These are phyloP conservation scores for Aegilops tauschii DNA, from an alignment of 176 grass and related monocot species.

Conservation along the genomic window DNA sequence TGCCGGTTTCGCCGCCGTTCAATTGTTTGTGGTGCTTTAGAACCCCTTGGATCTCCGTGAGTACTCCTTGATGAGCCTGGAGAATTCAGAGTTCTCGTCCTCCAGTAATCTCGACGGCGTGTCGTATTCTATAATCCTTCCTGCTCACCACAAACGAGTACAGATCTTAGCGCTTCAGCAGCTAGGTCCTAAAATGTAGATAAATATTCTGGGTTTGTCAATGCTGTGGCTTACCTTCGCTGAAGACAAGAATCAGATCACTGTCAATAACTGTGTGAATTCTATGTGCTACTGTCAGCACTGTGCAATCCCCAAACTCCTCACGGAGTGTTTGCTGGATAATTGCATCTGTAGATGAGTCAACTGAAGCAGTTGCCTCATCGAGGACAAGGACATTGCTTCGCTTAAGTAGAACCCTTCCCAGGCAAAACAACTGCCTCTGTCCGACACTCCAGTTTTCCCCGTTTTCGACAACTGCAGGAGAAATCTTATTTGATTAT, in stretches of 20 bases:
- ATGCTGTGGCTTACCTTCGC: constrained; percentile 55
- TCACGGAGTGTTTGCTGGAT: constrained; percentile 64
- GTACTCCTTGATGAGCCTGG: constrained; percentile 90
- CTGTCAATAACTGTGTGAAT: constrained; percentile 96
- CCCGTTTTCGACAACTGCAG: constrained; percentile 86
- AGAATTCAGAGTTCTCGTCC: constrained; percentile 84
- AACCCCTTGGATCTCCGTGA: constrained; percentile 63
- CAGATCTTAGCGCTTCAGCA: neutral
- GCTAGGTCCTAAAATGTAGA: constrained; percentile 19
- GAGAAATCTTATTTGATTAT: constrained; percentile 23
- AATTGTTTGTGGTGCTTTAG: constrained; percentile 5
- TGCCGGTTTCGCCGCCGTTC: neutral
- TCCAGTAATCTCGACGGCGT: constrained; percentile 74
- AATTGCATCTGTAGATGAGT: constrained; percentile 76
- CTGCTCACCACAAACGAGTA: constrained; percentile 50
- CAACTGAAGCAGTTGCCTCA: constrained; percentile 94
- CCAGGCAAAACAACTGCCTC: constrained; percentile 87
- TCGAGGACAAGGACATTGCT: constrained; percentile 84
- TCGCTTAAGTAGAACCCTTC: constrained; percentile 77
- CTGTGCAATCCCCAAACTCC: constrained; percentile 74
- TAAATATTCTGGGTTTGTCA: neutral
- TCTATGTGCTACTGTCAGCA: constrained; percentile 88
- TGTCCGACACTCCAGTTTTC: constrained; percentile 98
- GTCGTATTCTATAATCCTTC: constrained; percentile 75
- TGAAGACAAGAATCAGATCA: constrained; percentile 83